A percentile compares a stretch with the other conserved stretches of the same genome.
Evolutionary conservation across 148 eudicot genomes (phyloP).

Genomic region (Polygonum aviculare): DNA sequence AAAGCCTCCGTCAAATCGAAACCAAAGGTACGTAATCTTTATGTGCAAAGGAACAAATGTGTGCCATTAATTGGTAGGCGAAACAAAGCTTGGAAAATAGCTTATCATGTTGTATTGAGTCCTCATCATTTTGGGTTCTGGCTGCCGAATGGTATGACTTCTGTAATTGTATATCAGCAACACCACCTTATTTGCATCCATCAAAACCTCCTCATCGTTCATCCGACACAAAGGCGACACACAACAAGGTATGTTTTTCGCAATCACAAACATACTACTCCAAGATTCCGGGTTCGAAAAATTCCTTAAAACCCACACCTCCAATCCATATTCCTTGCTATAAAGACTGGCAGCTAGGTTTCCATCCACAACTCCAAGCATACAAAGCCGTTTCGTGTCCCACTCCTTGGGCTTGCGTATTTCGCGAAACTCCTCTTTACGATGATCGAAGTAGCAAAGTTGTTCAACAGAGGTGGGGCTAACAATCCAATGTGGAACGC

Average conservation of each 20-base stretch:
- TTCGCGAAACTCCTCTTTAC: neutral
- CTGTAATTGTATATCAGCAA: neutral
- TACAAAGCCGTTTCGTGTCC: neutral
- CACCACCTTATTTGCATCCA: neutral
- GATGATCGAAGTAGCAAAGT: neutral
- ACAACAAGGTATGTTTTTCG: neutral
- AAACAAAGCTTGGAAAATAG: neutral
- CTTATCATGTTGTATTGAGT: neutral
- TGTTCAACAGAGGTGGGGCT: neutral
- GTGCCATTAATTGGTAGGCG: neutral
- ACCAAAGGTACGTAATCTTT: too few relatives aligned
- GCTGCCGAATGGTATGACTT: neutral
- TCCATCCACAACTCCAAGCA: neutral
- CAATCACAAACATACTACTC: neutral
- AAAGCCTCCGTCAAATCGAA: too few relatives aligned
- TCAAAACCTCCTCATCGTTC: neutral
- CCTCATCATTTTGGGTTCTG: neutral
- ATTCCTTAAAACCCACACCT: neutral
- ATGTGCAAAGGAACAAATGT: too few relatives aligned
- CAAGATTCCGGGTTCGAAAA: neutral
- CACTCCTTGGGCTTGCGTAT: neutral
- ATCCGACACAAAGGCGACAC: neutral
- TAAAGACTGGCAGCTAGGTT: neutral
- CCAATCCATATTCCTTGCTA: neutral
- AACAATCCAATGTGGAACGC: neutral